phyloP scores from a whole-genome alignment of 2,329 filamentous ascomycete genomes.

The Penicillium sclerotigenum region DNA sequence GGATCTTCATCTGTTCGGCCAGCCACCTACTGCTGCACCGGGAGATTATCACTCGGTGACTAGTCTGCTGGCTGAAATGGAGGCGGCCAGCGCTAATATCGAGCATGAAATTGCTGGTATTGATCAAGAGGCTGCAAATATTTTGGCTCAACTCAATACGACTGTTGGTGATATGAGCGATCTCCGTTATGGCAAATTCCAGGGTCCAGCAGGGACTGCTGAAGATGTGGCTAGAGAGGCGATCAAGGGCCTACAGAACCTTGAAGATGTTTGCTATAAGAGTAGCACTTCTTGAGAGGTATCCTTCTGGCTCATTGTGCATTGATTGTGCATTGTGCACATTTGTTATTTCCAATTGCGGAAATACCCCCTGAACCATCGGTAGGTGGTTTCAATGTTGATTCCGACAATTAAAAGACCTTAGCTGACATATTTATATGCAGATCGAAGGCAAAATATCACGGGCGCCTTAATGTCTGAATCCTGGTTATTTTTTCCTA shows the following conservation, averaged over 20 bases:
- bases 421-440: background rate
- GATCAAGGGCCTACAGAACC: conserved; percentile 61
- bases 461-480: background rate
- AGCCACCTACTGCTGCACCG: conserved; percentile 36
- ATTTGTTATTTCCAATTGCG: background rate
- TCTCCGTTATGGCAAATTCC: conserved; percentile 72
- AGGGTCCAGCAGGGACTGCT: conserved; percentile 52
- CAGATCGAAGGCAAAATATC: background rate
- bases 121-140: conserved; percentile 60
- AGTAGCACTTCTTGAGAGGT: conserved; percentile 14
- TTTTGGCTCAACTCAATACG: conserved; percentile 61
- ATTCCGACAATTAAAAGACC: background rate
- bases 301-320: background rate
- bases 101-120: conserved; percentile 66
- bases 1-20: conserved; percentile 60
- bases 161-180: conserved; percentile 74
- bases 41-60: conserved; percentile 57
- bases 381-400: background rate
- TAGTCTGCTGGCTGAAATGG: conserved; percentile 67
- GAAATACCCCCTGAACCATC: background rate
- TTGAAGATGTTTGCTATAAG: conserved; percentile 61
- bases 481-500: background rate
- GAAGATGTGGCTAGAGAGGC: conserved; percentile 63
- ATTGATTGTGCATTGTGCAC: background rate
- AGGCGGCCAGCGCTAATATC: conserved; percentile 62